Percentiles rank a stretch among this genome's conserved stretches.
These are phyloP conservation scores for Neohortaea acidophila DNA, from an alignment of 495 filamentous ascomycete genomes.

Conservation along the genomic window DNA sequence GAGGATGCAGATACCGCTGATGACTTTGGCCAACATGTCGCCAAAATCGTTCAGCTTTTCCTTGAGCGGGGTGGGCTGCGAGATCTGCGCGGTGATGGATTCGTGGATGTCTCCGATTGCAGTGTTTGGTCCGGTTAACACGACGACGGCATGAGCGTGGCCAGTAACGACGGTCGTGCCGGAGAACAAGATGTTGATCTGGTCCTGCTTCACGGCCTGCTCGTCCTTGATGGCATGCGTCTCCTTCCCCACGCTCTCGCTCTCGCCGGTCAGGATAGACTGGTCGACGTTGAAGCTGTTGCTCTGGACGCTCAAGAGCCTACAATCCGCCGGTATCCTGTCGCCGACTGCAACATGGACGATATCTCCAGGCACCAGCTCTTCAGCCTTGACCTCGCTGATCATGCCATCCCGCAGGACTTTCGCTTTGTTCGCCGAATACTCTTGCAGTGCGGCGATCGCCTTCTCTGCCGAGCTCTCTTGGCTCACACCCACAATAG, in stretches of 20 bases:
- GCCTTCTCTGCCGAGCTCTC: constrained; percentile 98
- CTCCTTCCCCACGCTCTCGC: constrained; percentile 91
- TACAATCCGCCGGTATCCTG: constrained; percentile 91
- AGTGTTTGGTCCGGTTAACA: constrained; percentile 76
- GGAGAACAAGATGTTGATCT: constrained; percentile 95
- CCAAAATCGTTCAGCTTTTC: constrained; percentile 98
- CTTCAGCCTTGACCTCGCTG: constrained; percentile 74
- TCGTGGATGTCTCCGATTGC: constrained; percentile 99
- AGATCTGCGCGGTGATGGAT: constrained; percentile 95
- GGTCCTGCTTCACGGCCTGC: constrained; percentile 91
- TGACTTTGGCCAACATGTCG: constrained; percentile 92
- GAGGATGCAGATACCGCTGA: constrained; percentile 85
- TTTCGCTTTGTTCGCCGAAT: constrained; percentile 95
- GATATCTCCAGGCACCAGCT: constrained; percentile 90
- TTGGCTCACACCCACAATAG: constrained; percentile 93
- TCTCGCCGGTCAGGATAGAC: constrained; percentile 94
- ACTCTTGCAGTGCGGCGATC: constrained; percentile 96
- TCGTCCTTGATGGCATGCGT: constrained; percentile 50
- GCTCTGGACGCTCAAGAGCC: constrained; percentile 79
- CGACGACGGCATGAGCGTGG: constrained; percentile 82
- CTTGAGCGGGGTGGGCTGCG: constrained; percentile 91
- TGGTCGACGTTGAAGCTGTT: constrained; percentile 95
- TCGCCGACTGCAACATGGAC: constrained; percentile 82
- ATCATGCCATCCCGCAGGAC: constrained; percentile 66
- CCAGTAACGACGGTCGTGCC: constrained; percentile 95